phyloP scores from a whole-genome alignment of 306 rosid genomes.

The Arachis stenosperma region DNA sequence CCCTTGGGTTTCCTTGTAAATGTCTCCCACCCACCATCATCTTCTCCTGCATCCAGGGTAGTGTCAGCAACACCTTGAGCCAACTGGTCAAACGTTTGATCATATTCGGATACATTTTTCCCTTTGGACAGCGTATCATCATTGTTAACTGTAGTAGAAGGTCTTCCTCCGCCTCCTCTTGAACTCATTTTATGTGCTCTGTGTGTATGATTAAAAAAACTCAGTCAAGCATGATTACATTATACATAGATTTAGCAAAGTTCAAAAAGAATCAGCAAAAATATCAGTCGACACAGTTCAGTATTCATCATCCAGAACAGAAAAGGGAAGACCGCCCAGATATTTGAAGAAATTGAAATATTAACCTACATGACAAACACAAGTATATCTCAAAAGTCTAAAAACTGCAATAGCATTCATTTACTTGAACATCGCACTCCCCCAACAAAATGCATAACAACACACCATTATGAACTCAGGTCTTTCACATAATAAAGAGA shows the following conservation, averaged over 20 bases:
- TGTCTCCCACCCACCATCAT: constrained; percentile 80
- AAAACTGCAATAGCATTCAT: not conserved
- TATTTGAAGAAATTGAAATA: not conserved
- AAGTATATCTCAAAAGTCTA: not conserved
- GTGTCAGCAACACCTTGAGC: constrained; percentile 52
- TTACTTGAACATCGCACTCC: not conserved
- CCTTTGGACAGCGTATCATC: constrained; percentile 47
- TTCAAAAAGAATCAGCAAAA: not conserved
- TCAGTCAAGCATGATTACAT: constrained; percentile 7
- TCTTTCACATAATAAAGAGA: not conserved
- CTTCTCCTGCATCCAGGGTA: constrained; percentile 48
- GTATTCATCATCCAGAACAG: constrained; percentile 11
- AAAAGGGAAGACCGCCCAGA: not conserved
- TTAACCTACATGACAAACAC: not conserved
- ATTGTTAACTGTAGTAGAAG: constrained; percentile 16
- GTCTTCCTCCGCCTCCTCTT: constrained; percentile 55
- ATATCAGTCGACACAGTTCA: not conserved
- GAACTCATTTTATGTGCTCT: constrained; percentile 51
- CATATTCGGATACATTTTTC: constrained; percentile 39
- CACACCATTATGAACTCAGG: constrained; percentile 7
- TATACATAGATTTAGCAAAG: not conserved
- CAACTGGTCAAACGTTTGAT: constrained; percentile 53
- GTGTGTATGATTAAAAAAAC: not conserved
- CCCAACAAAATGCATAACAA: not conserved
- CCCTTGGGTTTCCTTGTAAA: constrained; percentile 63